A percentile compares a stretch with the other conserved stretches of the same genome.
Conservation (phyloP, 2,329 filamentous ascomycete genomes). For the Aquanectria penicillioides region DNA sequence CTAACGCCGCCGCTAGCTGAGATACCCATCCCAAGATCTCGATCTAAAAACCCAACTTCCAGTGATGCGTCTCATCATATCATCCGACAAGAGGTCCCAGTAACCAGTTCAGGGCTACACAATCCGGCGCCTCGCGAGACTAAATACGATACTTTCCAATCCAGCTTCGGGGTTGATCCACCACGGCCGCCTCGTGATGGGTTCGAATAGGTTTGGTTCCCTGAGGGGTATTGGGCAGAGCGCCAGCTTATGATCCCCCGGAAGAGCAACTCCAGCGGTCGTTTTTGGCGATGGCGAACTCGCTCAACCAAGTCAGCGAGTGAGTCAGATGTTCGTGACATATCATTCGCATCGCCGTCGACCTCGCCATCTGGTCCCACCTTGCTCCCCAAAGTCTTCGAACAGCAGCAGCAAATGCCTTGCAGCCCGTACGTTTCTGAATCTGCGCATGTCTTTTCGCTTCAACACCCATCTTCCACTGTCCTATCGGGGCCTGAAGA, state of each 20-base stretch:
- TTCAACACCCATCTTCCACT: constrained; percentile 49
- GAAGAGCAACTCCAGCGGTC: constrained; percentile 47
- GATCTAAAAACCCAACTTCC: neutral
- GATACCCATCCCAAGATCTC: constrained; percentile 6
- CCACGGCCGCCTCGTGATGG: constrained; percentile 65
- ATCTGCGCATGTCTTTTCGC: constrained; percentile 57
- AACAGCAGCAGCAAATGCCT: constrained; percentile 31
- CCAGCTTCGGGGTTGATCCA: constrained; percentile 56
- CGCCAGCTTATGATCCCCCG: constrained; percentile 48
- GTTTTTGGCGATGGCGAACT: constrained; percentile 54
- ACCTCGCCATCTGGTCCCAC: constrained; percentile 32
- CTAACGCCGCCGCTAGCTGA: constrained; percentile 29
- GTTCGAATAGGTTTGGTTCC: constrained; percentile 72
- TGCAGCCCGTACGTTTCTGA: constrained; percentile 59
- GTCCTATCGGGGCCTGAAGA: constrained; percentile 19
- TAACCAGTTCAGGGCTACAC: too few relatives aligned
- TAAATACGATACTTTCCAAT: constrained; percentile 2
- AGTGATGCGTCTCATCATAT: neutral
- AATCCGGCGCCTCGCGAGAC: too few relatives aligned
- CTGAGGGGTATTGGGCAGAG: constrained; percentile 71
- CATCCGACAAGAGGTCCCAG: constrained; percentile 23
- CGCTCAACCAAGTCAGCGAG: constrained; percentile 50
- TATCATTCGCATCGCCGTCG: constrained; percentile 38
- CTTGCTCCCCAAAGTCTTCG: constrained; percentile 20
- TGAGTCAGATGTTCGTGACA: constrained; percentile 41